phyloP scores from a whole-genome alignment of 164 flowering plant genomes.

The Nelumbo lutea region DNA sequence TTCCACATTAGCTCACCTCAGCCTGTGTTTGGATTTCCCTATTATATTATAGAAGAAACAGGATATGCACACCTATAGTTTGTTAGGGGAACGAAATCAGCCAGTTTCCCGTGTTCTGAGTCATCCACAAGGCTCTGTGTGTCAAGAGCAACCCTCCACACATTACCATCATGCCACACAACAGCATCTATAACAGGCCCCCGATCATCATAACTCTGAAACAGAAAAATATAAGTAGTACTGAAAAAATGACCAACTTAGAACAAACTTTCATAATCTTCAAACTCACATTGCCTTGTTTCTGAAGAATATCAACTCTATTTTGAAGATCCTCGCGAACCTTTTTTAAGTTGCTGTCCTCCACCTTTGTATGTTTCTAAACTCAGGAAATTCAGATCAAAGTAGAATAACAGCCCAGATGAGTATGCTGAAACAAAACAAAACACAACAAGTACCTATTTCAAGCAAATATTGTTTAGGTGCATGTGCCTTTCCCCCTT shows the following conservation, averaged over 20 bases:
- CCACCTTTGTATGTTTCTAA: slow-evolving; percentile 67
- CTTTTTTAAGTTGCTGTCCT: slow-evolving; percentile 59
- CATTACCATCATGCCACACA: slow-evolving; percentile 96
- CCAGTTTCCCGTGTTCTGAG: slow-evolving; percentile 64
- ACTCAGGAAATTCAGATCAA: slow-evolving; percentile 9
- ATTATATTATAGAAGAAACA: not conserved
- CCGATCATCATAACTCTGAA: slow-evolving; percentile 84
- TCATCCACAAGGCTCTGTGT: slow-evolving; percentile 88
- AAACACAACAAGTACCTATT: not conserved
- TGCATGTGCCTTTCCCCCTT: no score
- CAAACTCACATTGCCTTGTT: slow-evolving; percentile 75
- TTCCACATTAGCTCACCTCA: not conserved
- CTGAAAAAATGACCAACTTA: not conserved
- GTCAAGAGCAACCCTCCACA: slow-evolving; percentile 97
- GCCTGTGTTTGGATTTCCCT: not conserved
- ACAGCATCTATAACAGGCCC: slow-evolving; percentile 98
- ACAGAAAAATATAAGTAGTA: slow-evolving; percentile 8
- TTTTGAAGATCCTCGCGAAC: slow-evolving; percentile 76
- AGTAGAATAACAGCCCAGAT: not conserved
- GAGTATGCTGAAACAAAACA: not conserved
- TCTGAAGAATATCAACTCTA: slow-evolving; percentile 66
- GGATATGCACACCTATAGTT: slow-evolving; percentile 57
- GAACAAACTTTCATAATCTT: not conserved
- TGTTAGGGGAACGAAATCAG: slow-evolving; percentile 76
- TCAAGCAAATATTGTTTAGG: no score